Base-by-base conservation (phyloP, 2,329 filamentous ascomycete genomes). In the Aspergillus aculeatus region DNA sequence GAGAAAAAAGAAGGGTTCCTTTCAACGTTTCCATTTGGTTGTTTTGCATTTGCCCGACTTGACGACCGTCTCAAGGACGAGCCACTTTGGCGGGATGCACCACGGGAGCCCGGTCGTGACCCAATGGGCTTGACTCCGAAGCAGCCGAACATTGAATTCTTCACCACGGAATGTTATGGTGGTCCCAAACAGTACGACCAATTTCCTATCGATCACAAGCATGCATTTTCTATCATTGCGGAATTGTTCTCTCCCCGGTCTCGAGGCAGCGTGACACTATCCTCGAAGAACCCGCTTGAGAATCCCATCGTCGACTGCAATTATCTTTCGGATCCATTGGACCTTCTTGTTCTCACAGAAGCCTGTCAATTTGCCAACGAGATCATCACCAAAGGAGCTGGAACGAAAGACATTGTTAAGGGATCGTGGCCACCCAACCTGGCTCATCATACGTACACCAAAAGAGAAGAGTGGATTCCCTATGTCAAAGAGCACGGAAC, bases 91-190 rank as follows among this genome's bases (percentile, higher is more conserved):
- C 77, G 77, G 2, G 73, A 77, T 4, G 82, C 84, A 0, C 73
- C 78, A 0, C 77, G 81, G 5, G 56, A 74, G 38, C 71, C 77
- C 26, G 83, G 82, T 4, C 82, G 86, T 4, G 86, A 89, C 64
- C 84, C 86, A 0, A 88, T 89, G 86, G 84, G 83, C 19, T 74
- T 88, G 16, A 81, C 81, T 0, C 72, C 77, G 0, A 70, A 72
- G 5, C 86, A 89, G 66, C 84, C 86, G 0, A 85, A 87, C 65
- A 69, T 86, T 52, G 86, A 88, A 66, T 83, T 86, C 71, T 88
- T 86, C 73, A 84, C 80, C 32, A 87, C 85, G 0, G 85, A 87
- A 67, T 83, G 83, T 66, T 87, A 86, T 63, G 84, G 84, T 4
- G 84, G 84, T 0, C 84, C 85, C 0, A 85, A 84, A 63, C 83